Conservation (phyloP, 306 rosid genomes). For the Biancaea sappan region DNA sequence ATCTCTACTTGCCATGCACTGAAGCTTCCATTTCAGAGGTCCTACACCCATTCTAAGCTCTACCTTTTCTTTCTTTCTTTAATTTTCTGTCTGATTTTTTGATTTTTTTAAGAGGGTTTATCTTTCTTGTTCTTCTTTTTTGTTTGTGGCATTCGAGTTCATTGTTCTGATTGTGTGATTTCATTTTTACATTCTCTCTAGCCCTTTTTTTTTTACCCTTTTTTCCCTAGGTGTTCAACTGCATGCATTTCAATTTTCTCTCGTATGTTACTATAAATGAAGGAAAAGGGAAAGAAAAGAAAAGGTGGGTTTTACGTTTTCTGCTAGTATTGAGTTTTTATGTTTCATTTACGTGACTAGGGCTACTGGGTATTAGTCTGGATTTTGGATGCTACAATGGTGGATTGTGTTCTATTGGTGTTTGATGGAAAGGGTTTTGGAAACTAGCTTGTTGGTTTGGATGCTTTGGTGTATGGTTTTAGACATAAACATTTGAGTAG, state of each 20-base stretch:
- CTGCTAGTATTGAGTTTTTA: background rate
- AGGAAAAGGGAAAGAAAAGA: background rate
- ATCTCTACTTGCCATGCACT: background rate
- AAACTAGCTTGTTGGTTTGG: no score
- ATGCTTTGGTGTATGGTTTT: no score
- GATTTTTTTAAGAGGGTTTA: background rate
- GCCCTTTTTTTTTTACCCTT: background rate
- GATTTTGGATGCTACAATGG: no score
- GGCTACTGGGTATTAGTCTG: no score
- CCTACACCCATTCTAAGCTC: background rate
- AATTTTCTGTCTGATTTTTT: background rate
- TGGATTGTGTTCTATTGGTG: no score
- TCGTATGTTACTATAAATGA: no score
- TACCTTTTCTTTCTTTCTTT: background rate
- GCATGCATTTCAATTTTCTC: background rate
- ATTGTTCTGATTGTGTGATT: no score
- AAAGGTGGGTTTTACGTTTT: background rate
- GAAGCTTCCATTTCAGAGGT: conserved; percentile 24
- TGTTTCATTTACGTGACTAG: no score
- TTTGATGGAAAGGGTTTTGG: no score
- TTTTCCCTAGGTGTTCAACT: background rate
- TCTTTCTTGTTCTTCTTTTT: background rate
- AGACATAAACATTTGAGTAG: no score
- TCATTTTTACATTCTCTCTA: background rate
- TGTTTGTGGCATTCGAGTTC: background rate